Base-by-base conservation (phyloP, 306 rosid species). In the Betula pendula region DNA sequence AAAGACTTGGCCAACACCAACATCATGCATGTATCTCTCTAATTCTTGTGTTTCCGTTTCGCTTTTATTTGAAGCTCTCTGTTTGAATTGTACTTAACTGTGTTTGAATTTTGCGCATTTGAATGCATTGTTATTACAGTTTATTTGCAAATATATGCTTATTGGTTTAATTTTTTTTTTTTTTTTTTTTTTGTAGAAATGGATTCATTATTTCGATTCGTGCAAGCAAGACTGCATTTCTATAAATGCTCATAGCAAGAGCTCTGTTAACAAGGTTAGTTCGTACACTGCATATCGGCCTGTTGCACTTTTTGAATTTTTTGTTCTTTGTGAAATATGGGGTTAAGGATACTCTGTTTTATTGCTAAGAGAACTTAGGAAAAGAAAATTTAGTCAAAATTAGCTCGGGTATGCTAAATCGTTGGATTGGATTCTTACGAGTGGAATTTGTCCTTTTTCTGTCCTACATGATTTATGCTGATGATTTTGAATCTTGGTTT, bases 1-100 rank as follows among this genome's bases (percentile, higher is more conserved):
- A 91, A 81, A 75, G 98, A 94, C 81, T 78, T 94, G 31, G 97
- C 98, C 78, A 92, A 94, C 71, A 89, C 96, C 42, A 94, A 91
- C 72, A 90, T 94, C 88, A 90, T 94, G 89, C 89, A 88, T 25
- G 98, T 89, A 88, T 79, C 22, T 40, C 35, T 20, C 27, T 8
- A 31, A 0, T 24, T 29, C 12, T 65, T 38, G 31, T 69, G 44
- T 14, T 43, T 50, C 22, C 11, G 38, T 11, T 29, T 16, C 71
- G 9, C 25, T 42, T 5, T 1, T 24, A 31, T 0, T 45, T 45
- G 49, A 45, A 45, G 42, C 4, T 45, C 48, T 44, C 14, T 44
- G 14, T 44, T 44, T 9, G 2, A 44, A 44, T 44, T 44, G 49
- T 44, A 44, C 42, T 38, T 0, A 35, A 10, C 1, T 8, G 2